phyloP scores from a whole-genome alignment of 139 green algal genomes.

The Volvox reticuliferus region DNA sequence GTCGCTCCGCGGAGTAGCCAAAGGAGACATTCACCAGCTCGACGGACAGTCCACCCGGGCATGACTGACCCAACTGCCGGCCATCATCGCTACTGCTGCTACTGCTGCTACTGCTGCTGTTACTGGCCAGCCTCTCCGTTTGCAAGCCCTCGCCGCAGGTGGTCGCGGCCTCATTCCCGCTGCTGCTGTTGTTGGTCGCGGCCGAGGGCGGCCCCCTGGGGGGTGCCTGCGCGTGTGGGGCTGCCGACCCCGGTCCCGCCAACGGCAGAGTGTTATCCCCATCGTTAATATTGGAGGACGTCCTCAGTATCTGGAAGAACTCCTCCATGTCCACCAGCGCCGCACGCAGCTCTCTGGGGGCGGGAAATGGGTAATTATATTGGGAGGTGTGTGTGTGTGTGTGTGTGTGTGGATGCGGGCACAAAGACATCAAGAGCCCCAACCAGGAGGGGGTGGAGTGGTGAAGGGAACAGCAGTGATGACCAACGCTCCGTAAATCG shows the following conservation, averaged over 20 bases:
- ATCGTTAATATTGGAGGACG: constrained; percentile 70
- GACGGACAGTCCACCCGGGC: constrained; percentile 58
- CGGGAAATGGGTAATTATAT: background rate
- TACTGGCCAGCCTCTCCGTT: constrained; percentile 15
- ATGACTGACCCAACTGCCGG: constrained; percentile 1
- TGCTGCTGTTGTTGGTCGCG: background rate
- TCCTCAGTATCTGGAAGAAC: constrained; percentile 91
- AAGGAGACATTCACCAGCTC: constrained; percentile 81
- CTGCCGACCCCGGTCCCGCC: background rate
- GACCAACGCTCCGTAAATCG: too few species aligned
- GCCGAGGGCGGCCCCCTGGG: background rate
- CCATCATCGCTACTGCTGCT: constrained; percentile 7
- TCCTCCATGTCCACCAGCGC: constrained; percentile 96
- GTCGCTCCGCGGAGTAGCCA: constrained; percentile 69
- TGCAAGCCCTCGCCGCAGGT: too few species aligned
- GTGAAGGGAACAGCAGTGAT: too few species aligned
- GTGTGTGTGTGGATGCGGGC: background rate
- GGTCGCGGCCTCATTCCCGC: background rate
- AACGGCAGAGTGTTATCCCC: constrained; percentile 53
- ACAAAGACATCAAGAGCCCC: too few species aligned
- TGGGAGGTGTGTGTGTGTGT: background rate
- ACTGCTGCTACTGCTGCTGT: constrained; percentile 29
- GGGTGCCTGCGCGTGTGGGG: background rate
- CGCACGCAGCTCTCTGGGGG: constrained; percentile 85
- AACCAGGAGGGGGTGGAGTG: too few species aligned